Percentiles rank a stretch among this genome's conserved stretches.
phyloP scores from a whole-genome alignment of 495 filamentous ascomycete genomes.

The Aspergillus avenaceus region DNA sequence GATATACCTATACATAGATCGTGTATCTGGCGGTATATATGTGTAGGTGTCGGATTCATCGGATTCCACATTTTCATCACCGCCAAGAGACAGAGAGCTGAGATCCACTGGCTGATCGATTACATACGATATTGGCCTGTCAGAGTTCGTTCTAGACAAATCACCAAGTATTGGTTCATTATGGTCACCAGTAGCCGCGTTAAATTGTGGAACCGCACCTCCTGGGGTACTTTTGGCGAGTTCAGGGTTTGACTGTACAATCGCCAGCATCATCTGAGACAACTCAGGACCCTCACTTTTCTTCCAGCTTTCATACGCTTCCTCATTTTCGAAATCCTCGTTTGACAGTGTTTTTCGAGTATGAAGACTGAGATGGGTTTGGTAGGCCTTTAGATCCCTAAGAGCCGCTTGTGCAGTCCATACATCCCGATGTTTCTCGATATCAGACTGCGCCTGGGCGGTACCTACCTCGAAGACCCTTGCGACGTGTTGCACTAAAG shows the following conservation, averaged over 20 bases:
- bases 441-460: conserved; percentile 75
- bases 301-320: conserved; percentile 87
- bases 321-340: conserved; percentile 88
- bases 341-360: conserved; percentile 71
- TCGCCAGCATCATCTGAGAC: conserved; percentile 87
- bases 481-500: conserved; percentile 79
- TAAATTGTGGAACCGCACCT: conserved; percentile 48
- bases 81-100: conserved; percentile 62
- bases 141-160: conserved; percentile 50
- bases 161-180: conserved; percentile 55
- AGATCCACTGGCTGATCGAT: conserved; percentile 79
- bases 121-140: conserved; percentile 53
- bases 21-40: conserved; percentile 84
- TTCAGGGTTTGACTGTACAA: conserved; percentile 82
- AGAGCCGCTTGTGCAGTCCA: conserved; percentile 94
- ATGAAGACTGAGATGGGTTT: conserved; percentile 76
- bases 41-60: conserved; percentile 63
- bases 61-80: conserved; percentile 35
- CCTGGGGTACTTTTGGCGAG: conserved; percentile 65
- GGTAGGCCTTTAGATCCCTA: conserved; percentile 88
- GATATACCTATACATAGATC: conserved; percentile 74
- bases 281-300: conserved; percentile 76
- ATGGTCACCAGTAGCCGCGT: conserved; percentile 31
- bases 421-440: conserved; percentile 68
- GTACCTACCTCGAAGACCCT: conserved; percentile 77